phyloP scores from a whole-genome alignment of 257 asterid species.

The Avicennia marina region DNA sequence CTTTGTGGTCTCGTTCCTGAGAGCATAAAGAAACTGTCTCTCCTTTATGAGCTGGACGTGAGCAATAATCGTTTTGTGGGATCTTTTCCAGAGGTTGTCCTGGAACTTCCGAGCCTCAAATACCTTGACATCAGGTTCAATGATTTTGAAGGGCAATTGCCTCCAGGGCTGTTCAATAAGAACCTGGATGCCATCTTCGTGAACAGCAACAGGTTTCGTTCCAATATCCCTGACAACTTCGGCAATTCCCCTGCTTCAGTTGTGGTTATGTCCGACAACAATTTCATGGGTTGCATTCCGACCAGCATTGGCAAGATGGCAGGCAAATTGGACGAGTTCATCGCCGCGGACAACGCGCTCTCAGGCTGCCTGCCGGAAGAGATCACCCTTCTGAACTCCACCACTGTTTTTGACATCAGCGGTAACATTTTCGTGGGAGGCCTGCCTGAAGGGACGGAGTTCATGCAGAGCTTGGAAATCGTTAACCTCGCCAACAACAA shows the following conservation, averaged over 20 bases:
- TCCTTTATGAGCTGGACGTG: constrained; percentile 56
- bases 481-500: constrained; percentile 34
- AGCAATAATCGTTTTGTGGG: constrained; percentile 89
- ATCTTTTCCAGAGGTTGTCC: constrained; percentile 46
- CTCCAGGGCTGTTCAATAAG: constrained; percentile 39
- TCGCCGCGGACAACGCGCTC: constrained; percentile 34
- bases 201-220: constrained; percentile 54
- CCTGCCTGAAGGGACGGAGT: constrained; percentile 45
- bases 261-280: constrained; percentile 53
- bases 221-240: constrained; percentile 52
- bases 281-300: constrained; percentile 64
- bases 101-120: constrained; percentile 44
- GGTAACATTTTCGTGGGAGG: constrained; percentile 50
- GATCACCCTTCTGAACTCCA: constrained; percentile 35
- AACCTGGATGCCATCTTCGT: constrained; percentile 59
- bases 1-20: constrained; percentile 74
- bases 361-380: constrained; percentile 84
- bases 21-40: constrained; percentile 28
- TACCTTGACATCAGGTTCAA: constrained; percentile 71
- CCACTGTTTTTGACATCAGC: constrained; percentile 51
- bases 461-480: constrained; percentile 38
- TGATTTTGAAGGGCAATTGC: constrained; percentile 73
- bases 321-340: constrained; percentile 49
- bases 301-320: constrained; percentile 65
- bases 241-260: constrained; percentile 71